Evolutionary conservation across 345 rosid species (phyloP), one percentile per base, ranked within the genome.

Genomic region (Iberis pinnata): DNA sequence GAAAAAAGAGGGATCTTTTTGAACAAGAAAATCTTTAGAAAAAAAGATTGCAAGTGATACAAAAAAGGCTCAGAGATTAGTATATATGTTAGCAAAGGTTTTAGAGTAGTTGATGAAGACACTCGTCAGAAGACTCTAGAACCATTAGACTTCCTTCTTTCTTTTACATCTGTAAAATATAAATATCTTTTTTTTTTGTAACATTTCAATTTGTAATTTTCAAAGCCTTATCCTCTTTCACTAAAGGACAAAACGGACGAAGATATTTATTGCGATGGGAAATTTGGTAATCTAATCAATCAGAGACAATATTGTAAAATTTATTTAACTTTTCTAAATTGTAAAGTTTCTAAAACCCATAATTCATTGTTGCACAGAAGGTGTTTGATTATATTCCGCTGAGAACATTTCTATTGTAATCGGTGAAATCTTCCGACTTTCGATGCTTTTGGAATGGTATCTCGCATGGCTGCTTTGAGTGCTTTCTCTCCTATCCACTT

Each of bases 101-200:
- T 57, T 20, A 47, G 25, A 22, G 33, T 24, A 13, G 29, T 31
- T 32, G 31, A 13, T 3, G 37, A 14, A 1, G 42, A 10, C 27
- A n/a, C n/a, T n/a, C n/a, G n/a, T n/a, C n/a, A 41, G 67, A 67
- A 60, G 61, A 24, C 6, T 67, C 71, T 60, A 41, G 71, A 60
- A 67, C 14, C 44, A 32, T 33, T 16, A 12, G 35, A 58, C 26
- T 33, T 35, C 17, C 11, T 32, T 32, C 19, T 18, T 19, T 22
- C 14, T 42, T 18, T 31, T 10, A 13, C 24, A 17, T 24, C 7
- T 13, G 15, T 8, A 46, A 7, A 9, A 8, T 47, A 14, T 8
- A 29, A 29, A 29, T 29, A 6, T 6, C n/a, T 29, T 29, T 29
- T 6, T 29, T 29, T 6, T 4, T 49, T 40, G 14, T n/a, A n/a